Evolutionary conservation across 768 basidiomycete species (phyloP), one percentile per base, ranked within the genome.

Genomic region (Pleurotus sapidus): DNA sequence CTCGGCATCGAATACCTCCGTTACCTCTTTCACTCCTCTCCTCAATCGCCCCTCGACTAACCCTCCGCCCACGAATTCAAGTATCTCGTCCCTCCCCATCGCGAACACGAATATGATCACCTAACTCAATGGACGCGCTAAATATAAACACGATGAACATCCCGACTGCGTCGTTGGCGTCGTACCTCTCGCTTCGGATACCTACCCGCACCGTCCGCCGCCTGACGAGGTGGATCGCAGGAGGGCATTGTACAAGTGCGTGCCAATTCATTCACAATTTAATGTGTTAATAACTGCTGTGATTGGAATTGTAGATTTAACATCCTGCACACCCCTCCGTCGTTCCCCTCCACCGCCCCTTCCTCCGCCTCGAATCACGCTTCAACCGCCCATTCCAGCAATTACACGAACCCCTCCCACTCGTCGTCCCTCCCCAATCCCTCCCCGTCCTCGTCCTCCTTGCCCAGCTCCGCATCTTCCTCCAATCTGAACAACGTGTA

Each of bases 161-260:
- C 82, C 85, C 49, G 82, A 83, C 76, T 0, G 30, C 30, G 9
- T 34, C 30, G 30, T 7, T 34, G 3, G 30, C 30, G 9, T 11
- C 30, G 1, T 91, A 82, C 61, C 64, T 65, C 46, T 84, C 84
- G 53, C 71, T 83, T 83, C 58, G 87, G 83, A 15, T 91, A 88
- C 65, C 77, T 98, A 15, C 79, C 82, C 17, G 88, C 95, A 27
- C 95, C 95, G 2, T n/a, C 80, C 87, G 60, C 93, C 95, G 4
- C 88, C 89, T 2, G 85, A 95, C 61, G 95, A 98, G 70, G 70
- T 84, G 24, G 90, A 92, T 49, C 81, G 95, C 25, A 76, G 91
- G 37, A 78, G 91, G 46, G 95, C 95, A 5, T 70, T 98, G 63
- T 91, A 95, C 73, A 91, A 89, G 87, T 91, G 64, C 65, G 83